Conservation (phyloP, 768 basidiomycete species). For the Suillus subaureus region DNA sequence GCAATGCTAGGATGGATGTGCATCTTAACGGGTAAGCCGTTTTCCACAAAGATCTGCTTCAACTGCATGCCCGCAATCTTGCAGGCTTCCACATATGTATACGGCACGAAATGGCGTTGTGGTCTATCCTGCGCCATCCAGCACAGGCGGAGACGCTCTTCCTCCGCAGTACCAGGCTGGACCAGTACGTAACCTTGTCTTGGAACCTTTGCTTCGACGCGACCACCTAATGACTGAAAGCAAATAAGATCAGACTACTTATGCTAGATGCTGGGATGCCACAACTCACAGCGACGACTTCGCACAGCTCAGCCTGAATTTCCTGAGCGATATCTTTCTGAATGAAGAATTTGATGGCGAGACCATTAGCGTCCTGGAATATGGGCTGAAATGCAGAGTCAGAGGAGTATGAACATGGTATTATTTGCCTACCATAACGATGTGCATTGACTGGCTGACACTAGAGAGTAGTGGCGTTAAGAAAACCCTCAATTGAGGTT, state of each 20-base stretch:
- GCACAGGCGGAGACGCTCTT: conserved; percentile 72
- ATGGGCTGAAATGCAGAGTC: conserved; percentile 49
- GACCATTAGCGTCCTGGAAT: conserved; percentile 67
- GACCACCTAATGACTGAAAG: conserved; percentile 66
- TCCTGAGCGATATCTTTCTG: conserved; percentile 76
- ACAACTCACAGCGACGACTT: conserved; percentile 63
- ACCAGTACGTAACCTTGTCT: conserved; percentile 75
- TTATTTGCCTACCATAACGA: conserved; percentile 6
- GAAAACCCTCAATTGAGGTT: conserved; percentile 36
- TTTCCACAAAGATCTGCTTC: conserved; percentile 75
- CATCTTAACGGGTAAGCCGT: conserved; percentile 67
- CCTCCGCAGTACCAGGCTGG: conserved; percentile 68
- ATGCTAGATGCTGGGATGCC: conserved; percentile 3
- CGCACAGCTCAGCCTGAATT: conserved; percentile 70
- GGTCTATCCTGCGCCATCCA: conserved; percentile 73
- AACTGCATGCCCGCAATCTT: conserved; percentile 73
- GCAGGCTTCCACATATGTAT: conserved; percentile 84
- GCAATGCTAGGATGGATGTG: conserved; percentile 83
- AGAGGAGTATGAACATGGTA: neutral
- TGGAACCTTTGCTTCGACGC: conserved; percentile 78
- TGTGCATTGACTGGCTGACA: conserved; percentile 11
- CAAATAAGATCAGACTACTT: conserved; percentile 10
- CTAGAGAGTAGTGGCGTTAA: conserved; percentile 7
- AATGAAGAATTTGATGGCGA: conserved; percentile 82
- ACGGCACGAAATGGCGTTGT: conserved; percentile 77